A percentile compares a stretch with the other conserved stretches of the same genome.
Evolutionary conservation across 192 early-diverging fungal species (phyloP).

Genomic region (Linnemannia elongata): DNA sequence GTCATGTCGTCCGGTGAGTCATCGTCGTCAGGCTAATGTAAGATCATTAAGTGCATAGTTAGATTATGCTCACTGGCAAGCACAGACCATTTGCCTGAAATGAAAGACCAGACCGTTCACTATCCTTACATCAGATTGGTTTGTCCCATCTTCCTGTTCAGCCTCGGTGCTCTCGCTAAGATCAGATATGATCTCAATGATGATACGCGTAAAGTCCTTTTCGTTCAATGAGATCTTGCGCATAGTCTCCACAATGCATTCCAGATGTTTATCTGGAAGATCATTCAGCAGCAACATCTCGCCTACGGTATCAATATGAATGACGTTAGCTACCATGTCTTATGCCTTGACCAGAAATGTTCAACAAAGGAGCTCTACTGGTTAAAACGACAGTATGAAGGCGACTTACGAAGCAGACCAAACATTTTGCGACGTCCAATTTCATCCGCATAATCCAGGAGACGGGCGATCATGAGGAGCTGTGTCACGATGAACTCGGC

Average conservation of each 20-base stretch:
- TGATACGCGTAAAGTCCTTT: slow-evolving; percentile 85
- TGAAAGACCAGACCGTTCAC: background rate
- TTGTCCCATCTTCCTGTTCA: slow-evolving; percentile 48
- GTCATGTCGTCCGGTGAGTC: slow-evolving; percentile 45
- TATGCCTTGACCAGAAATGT: too few relatives aligned
- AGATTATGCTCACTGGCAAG: background rate
- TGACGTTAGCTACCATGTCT: background rate
- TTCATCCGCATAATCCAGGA: slow-evolving; percentile 91
- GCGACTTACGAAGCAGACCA: slow-evolving; percentile 74
- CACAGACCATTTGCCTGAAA: background rate
- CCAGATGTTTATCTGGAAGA: slow-evolving; percentile 83
- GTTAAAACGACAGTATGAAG: too few relatives aligned
- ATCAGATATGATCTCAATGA: slow-evolving; percentile 85
- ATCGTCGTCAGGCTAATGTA: slow-evolving; percentile 33
- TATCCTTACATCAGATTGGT: slow-evolving; percentile 40
- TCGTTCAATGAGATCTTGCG: slow-evolving; percentile 83
- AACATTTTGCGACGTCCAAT: slow-evolving; percentile 87
- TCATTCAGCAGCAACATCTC: slow-evolving; percentile 83
- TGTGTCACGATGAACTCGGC: slow-evolving; percentile 79
- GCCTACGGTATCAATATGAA: slow-evolving; percentile 55
- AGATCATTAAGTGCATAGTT: background rate
- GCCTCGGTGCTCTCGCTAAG: slow-evolving; percentile 69
- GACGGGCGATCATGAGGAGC: slow-evolving; percentile 81
- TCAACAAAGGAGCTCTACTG: too few relatives aligned
- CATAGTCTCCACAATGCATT: slow-evolving; percentile 82